Evolutionary conservation across 371 early-diverging fungal species (phyloP).

Genomic region (Mortierella sp.): DNA sequence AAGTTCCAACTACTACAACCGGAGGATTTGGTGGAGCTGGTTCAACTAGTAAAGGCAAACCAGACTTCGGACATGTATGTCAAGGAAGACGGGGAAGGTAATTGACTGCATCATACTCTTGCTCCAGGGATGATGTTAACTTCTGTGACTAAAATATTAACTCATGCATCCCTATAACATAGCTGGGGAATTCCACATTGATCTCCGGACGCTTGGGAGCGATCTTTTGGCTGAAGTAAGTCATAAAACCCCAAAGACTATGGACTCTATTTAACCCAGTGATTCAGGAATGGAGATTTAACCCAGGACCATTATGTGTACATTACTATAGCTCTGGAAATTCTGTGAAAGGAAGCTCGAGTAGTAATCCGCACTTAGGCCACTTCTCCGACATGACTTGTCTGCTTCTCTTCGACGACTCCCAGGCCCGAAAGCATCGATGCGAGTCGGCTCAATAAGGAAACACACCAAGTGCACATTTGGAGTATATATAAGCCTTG

Average conservation of each 20-base stretch:
- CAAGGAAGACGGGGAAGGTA: slow-evolving; percentile 60
- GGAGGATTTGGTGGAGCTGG: slow-evolving; percentile 54
- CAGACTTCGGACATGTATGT: slow-evolving; percentile 59
- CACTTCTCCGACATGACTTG: neutral
- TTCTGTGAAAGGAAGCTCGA: slow-evolving; percentile 45
- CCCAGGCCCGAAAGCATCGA: no score
- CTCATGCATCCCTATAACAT: neutral
- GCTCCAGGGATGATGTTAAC: neutral
- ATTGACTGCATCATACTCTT: neutral
- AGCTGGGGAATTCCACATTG: slow-evolving; percentile 61
- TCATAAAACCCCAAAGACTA: neutral
- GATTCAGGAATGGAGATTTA: neutral
- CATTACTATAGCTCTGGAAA: slow-evolving; percentile 44
- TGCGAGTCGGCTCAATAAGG: no score
- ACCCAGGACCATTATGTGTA: neutral
- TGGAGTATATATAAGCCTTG: no score
- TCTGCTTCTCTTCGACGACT: no score
- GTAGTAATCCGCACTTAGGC: neutral
- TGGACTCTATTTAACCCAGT: neutral
- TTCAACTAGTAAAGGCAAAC: slow-evolving; percentile 55
- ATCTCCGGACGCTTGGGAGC: slow-evolving; percentile 57
- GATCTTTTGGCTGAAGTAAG: slow-evolving; percentile 41
- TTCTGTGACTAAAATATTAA: neutral
- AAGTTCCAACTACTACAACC: slow-evolving; percentile 55
- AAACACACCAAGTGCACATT: no score